These are phyloP conservation scores for Russula griseocarnosa DNA, from an alignment of 768 basidiomycete genomes.

Conservation along the genomic window DNA sequence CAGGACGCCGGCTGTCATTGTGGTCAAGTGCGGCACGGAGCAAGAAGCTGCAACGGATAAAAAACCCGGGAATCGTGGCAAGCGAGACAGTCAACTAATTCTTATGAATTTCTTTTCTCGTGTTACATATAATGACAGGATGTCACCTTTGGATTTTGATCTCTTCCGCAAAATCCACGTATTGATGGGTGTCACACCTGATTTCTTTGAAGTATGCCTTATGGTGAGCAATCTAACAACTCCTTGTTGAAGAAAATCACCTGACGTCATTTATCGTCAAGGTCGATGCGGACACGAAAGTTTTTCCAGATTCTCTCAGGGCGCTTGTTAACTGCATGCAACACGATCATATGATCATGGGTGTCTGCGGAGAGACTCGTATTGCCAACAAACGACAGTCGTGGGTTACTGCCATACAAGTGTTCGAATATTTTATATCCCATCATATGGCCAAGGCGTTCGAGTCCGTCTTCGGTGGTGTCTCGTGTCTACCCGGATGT, in stretches of 20 bases:
- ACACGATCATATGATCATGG: slow-evolving; percentile 98
- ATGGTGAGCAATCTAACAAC: slow-evolving; percentile 64
- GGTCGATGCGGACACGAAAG: slow-evolving; percentile 99
- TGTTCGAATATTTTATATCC: slow-evolving; percentile 98
- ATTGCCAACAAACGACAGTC: slow-evolving; percentile 98
- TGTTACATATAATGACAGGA: slow-evolving; percentile 98
- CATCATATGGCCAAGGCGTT: slow-evolving; percentile 98
- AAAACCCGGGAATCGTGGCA: slow-evolving; percentile 97
- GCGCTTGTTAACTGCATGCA: slow-evolving; percentile 98
- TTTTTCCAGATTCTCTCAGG: slow-evolving; percentile 84
- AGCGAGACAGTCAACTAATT: slow-evolving; percentile 97
- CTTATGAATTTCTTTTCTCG: slow-evolving; percentile 99
- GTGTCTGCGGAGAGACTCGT: slow-evolving; percentile 96
- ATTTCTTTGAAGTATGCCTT: slow-evolving; percentile 94
- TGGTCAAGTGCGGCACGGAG: slow-evolving; percentile 97
- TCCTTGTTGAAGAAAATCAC: not conserved
- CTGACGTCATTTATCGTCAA: slow-evolving; percentile 35
- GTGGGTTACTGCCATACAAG: slow-evolving; percentile 98
- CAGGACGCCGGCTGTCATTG: slow-evolving; percentile 87
- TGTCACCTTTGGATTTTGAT: slow-evolving; percentile 96
- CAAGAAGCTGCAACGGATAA: slow-evolving; percentile 74
- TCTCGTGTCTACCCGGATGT: slow-evolving; percentile 98
- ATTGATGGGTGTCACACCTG: slow-evolving; percentile 98
- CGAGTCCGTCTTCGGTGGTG: slow-evolving; percentile 98
- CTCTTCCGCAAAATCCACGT: slow-evolving; percentile 94